phyloP scores from a whole-genome alignment of 2,329 filamentous ascomycete genomes.

The Fusarium nurragi region DNA sequence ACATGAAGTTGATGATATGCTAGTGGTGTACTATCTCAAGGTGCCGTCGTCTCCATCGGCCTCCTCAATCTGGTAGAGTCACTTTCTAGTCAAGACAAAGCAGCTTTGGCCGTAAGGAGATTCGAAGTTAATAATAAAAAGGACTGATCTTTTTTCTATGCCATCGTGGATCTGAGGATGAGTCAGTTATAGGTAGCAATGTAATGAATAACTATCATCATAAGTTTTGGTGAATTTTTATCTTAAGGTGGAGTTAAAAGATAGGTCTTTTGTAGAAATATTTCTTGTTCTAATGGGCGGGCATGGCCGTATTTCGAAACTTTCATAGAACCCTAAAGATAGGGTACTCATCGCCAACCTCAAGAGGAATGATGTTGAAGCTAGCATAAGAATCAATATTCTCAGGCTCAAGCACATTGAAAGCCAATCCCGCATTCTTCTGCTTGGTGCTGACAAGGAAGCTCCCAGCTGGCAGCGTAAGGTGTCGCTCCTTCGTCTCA shows the following conservation, averaged over 20 bases:
- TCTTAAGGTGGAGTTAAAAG: too few species aligned
- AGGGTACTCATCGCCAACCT: slow-evolving; percentile 46
- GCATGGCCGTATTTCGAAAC: too few species aligned
- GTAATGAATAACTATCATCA: too few species aligned
- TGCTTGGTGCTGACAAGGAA: slow-evolving; percentile 48
- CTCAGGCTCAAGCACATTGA: slow-evolving; percentile 48
- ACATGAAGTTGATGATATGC: neutral
- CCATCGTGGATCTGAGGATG: too few species aligned
- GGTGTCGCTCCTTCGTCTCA: slow-evolving; percentile 17
- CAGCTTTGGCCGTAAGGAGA: too few species aligned
- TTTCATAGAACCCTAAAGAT: slow-evolving; percentile 38
- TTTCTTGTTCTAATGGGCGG: too few species aligned
- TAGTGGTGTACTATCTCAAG: neutral
- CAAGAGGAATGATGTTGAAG: slow-evolving; percentile 45
- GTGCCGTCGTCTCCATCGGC: slow-evolving; percentile 29
- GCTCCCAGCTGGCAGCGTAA: slow-evolving; percentile 44
- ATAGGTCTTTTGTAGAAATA: too few species aligned
- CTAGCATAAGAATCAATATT: slow-evolving; percentile 48
- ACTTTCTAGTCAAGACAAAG: neutral
- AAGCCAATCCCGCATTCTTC: slow-evolving; percentile 45
- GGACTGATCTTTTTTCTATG: too few species aligned
- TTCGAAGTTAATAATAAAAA: too few species aligned
- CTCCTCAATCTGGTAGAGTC: slow-evolving; percentile 26
- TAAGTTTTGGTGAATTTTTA: too few species aligned
- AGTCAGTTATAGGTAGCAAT: neutral